Conservation (phyloP, 148 eudicot species). For the Diospyros kaki region DNA sequence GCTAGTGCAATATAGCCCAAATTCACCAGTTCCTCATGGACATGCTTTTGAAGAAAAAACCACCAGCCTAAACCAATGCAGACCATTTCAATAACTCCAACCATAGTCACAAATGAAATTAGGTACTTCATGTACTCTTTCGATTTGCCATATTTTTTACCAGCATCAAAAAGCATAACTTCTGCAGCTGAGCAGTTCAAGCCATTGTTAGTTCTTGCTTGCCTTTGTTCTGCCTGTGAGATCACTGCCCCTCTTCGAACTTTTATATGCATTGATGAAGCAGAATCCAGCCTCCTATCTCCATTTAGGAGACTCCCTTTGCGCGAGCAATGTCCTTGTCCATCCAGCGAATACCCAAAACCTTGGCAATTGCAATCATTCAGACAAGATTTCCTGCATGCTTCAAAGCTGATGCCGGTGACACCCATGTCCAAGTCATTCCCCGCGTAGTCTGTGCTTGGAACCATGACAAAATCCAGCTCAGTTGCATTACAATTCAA, state of each 20-base stretch:
- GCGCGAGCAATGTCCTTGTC: constrained; percentile 5
- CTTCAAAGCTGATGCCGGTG: not conserved
- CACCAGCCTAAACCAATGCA: not conserved
- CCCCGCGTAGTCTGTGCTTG: not conserved
- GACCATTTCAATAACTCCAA: constrained; percentile 4
- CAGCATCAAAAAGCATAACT: not conserved
- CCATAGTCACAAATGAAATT: not conserved
- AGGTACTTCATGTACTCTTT: constrained; percentile 2
- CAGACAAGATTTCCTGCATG: constrained; percentile 7
- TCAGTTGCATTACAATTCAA: not conserved
- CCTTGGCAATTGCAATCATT: constrained; percentile 14
- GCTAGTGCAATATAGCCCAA: not conserved
- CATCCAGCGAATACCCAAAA: constrained; percentile 9
- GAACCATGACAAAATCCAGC: not conserved
- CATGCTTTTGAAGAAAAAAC: not conserved
- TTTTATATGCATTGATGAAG: too few relatives aligned
- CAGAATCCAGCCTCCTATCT: not conserved
- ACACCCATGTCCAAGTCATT: not conserved
- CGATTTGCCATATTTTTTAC: too few relatives aligned
- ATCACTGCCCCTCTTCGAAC: not conserved
- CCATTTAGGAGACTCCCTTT: constrained; percentile 5
- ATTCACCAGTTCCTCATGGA: not conserved
- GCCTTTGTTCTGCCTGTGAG: not conserved
- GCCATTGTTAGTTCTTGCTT: not conserved
- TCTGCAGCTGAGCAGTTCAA: not conserved